phyloP scores from a whole-genome alignment of 495 filamentous ascomycete genomes.

The Neurospora sp. region DNA sequence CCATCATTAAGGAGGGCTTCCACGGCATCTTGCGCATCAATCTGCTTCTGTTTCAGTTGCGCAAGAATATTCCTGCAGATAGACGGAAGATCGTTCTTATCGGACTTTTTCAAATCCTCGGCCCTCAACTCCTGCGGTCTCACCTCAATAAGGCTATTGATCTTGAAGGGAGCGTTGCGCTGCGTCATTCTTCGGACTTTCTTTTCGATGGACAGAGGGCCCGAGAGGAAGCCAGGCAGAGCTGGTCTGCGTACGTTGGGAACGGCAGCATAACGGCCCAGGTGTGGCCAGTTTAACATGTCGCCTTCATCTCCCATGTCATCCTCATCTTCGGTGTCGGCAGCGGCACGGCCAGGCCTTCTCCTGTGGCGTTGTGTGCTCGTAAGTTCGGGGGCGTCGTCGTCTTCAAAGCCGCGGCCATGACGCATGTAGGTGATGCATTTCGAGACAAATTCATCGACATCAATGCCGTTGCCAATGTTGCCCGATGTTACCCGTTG shows the following conservation, averaged over 20 bases:
- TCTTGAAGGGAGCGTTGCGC: constrained; percentile 51
- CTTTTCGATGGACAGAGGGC: constrained; percentile 83
- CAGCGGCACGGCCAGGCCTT: constrained; percentile 15
- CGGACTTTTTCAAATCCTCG: constrained; percentile 58
- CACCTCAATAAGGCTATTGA: constrained; percentile 53
- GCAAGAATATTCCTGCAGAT: constrained; percentile 57
- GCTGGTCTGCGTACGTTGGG: constrained; percentile 63
- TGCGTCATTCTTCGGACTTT: constrained; percentile 58
- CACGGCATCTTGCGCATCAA: constrained; percentile 29
- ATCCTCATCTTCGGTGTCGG: constrained; percentile 26
- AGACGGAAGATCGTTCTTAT: constrained; percentile 64
- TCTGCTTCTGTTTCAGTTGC: constrained; percentile 28
- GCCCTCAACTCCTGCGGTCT: constrained; percentile 63
- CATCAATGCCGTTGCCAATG: constrained; percentile 61
- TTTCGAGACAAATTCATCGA: constrained; percentile 90
- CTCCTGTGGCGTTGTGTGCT: constrained; percentile 37
- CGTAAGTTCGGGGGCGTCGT: constrained; percentile 31
- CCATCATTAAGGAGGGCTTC: constrained; percentile 28
- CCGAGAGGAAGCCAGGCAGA: constrained; percentile 75
- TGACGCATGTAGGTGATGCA: constrained; percentile 79
- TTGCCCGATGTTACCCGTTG: constrained; percentile 61
- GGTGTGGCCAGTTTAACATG: constrained; percentile 75
- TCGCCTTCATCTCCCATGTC: constrained; percentile 60
- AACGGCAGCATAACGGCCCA: constrained; percentile 67
- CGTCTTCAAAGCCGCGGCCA: constrained; percentile 36